These are phyloP conservation scores for Yueomyces sp. DNA, from an alignment of 805 yeast genomes.

Conservation along the genomic window DNA sequence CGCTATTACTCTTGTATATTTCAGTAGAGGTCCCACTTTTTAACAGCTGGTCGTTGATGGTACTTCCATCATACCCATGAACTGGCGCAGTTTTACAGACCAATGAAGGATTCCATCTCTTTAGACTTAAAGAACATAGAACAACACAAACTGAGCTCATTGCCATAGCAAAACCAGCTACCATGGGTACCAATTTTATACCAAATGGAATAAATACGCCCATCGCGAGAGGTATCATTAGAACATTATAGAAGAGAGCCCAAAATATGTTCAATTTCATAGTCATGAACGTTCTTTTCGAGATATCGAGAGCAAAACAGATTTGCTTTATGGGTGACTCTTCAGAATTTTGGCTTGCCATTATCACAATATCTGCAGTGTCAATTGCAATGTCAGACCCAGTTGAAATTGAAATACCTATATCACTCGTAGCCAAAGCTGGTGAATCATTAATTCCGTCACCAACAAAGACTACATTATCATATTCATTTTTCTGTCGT, in stretches of 20 bases:
- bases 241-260: constrained; percentile 72
- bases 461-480: constrained; percentile 75
- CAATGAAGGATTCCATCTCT: constrained; percentile 38
- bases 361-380: constrained; percentile 83
- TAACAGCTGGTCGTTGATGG: too few species aligned
- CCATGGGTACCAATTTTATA: constrained; percentile 67
- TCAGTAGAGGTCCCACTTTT: too few species aligned
- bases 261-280: constrained; percentile 75
- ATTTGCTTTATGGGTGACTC: constrained; percentile 33
- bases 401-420: constrained; percentile 83
- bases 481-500: constrained; percentile 26
- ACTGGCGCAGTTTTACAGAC: neutral
- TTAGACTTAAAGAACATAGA: constrained; percentile 58
- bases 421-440: constrained; percentile 74
- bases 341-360: constrained; percentile 26
- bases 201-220: constrained; percentile 77
- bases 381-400: constrained; percentile 96
- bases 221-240: constrained; percentile 90
- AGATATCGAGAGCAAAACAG: constrained; percentile 50
- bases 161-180: constrained; percentile 91
- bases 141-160: constrained; percentile 85
- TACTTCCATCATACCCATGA: too few species aligned
- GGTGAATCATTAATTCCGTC: constrained; percentile 99
- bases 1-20: too few species aligned
- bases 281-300: constrained; percentile 54